Conservation (phyloP, 495 filamentous ascomycete genomes). For the Neurospora pannonica region DNA sequence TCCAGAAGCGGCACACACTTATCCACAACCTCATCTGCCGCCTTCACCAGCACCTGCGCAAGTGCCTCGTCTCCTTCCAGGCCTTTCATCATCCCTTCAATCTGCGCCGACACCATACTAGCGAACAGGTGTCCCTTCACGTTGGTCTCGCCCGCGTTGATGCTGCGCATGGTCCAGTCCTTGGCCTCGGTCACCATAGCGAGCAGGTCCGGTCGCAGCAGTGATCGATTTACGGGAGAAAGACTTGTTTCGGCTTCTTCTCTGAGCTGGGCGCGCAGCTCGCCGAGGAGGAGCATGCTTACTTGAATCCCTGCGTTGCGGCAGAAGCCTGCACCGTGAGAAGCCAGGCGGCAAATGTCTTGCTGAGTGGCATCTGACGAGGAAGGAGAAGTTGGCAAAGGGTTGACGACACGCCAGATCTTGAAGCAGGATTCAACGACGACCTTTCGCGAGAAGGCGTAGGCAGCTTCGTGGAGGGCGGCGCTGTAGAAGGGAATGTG, state of each 20-base stretch:
- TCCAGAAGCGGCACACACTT: conserved; percentile 34
- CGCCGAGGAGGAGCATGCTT: conserved; percentile 33
- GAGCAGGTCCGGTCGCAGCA: conserved; percentile 39
- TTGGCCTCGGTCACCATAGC: conserved; percentile 36
- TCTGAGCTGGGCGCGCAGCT: conserved; percentile 40
- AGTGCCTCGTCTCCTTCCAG: conserved; percentile 22
- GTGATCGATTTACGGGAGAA: neutral
- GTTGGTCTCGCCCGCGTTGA: conserved; percentile 46
- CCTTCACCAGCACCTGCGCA: conserved; percentile 18
- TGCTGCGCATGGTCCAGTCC: conserved; percentile 29
- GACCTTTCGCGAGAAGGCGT: conserved; percentile 41
- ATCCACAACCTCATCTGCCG: conserved; percentile 28
- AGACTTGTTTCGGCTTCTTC: conserved; percentile 30
- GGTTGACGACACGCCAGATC: conserved; percentile 36
- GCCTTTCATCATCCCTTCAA: conserved; percentile 33
- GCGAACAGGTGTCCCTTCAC: conserved; percentile 45
- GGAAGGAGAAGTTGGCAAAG: conserved; percentile 5
- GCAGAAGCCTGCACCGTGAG: conserved; percentile 34
- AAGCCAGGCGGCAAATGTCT: conserved; percentile 23
- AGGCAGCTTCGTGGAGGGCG: conserved; percentile 29
- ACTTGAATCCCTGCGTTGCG: conserved; percentile 31
- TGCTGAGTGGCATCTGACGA: conserved; percentile 6
- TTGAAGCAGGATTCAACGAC: conserved; percentile 42
- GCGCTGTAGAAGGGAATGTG: conserved; percentile 38
- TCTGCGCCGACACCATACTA: conserved; percentile 30